Conservation (phyloP, 768 basidiomycete genomes). For the Boletus vermiculosoides region DNA sequence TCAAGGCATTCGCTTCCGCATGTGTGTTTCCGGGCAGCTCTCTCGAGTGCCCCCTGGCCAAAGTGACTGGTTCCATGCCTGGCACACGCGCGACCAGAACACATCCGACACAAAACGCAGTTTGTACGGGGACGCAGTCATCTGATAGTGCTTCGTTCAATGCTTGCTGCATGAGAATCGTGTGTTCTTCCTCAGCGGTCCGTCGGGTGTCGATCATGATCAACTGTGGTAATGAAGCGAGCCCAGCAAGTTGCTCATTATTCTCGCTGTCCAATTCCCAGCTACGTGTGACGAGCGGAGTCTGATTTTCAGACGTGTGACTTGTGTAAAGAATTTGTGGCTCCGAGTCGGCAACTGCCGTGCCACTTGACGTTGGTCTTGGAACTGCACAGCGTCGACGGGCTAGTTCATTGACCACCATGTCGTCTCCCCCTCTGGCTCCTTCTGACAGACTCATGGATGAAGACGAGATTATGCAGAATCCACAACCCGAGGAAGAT, state of each 20-base stretch:
- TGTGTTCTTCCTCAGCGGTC: conserved; percentile 29
- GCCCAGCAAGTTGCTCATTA: no score
- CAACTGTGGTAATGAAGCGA: no score
- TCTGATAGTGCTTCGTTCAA: conserved; percentile 57
- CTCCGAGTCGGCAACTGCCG: conserved; percentile 31
- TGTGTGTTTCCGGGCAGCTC: conserved; percentile 95
- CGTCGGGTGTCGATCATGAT: conserved; percentile 1
- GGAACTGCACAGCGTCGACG: conserved; percentile 3
- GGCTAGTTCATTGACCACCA: conserved; percentile 36
- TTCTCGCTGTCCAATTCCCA: no score
- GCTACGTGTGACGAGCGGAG: no score
- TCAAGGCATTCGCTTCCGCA: conserved; percentile 91
- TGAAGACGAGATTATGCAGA: conserved; percentile 64
- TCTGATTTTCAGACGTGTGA: not conserved
- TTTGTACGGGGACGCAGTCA: conserved; percentile 64
- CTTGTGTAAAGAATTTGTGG: not conserved
- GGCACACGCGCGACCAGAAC: conserved; percentile 58
- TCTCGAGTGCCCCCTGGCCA: conserved; percentile 85
- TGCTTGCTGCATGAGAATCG: conserved; percentile 57
- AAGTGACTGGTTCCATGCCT: conserved; percentile 43
- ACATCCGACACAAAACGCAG: conserved; percentile 92
- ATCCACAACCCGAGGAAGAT: conserved; percentile 47
- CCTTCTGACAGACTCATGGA: conserved; percentile 33
- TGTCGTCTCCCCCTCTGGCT: conserved; percentile 54
- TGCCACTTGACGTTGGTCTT: conserved; percentile 1